phyloP scores from a whole-genome alignment of 345 rosid species.

The Eucalyptus lansdowneana region DNA sequence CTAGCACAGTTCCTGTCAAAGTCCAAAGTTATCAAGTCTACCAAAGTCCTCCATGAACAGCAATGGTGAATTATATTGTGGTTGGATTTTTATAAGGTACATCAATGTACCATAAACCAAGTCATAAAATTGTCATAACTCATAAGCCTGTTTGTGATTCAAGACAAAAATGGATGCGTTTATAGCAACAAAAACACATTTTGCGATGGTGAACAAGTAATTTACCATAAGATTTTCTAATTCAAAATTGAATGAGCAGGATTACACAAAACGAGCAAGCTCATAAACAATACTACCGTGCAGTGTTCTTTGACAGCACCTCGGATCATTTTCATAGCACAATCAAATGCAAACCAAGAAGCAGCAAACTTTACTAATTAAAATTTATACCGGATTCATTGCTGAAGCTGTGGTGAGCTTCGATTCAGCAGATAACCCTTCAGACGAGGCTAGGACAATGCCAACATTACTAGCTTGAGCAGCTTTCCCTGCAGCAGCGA shows the following conservation, averaged over 20 bases:
- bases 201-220: background rate
- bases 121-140: background rate
- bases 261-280: background rate
- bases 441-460: slow-evolving; percentile 49
- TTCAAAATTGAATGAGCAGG: background rate
- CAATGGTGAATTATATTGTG: background rate
- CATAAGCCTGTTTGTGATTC: background rate
- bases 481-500: slow-evolving; percentile 60
- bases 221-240: background rate
- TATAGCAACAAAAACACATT: background rate
- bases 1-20: slow-evolving; percentile 50
- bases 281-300: background rate
- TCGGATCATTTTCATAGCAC: background rate
- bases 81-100: background rate
- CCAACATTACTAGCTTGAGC: slow-evolving; percentile 56
- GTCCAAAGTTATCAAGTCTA: background rate
- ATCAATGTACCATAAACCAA: background rate
- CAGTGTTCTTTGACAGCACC: background rate
- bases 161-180: background rate
- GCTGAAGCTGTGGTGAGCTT: slow-evolving; percentile 62
- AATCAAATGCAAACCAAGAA: background rate
- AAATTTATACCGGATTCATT: slow-evolving; percentile 44
- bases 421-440: slow-evolving; percentile 34
- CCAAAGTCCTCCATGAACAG: background rate
- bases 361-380: background rate